phyloP scores from a whole-genome alignment of 2,329 filamentous ascomycete species.

The Tolypocladium inflatum region DNA sequence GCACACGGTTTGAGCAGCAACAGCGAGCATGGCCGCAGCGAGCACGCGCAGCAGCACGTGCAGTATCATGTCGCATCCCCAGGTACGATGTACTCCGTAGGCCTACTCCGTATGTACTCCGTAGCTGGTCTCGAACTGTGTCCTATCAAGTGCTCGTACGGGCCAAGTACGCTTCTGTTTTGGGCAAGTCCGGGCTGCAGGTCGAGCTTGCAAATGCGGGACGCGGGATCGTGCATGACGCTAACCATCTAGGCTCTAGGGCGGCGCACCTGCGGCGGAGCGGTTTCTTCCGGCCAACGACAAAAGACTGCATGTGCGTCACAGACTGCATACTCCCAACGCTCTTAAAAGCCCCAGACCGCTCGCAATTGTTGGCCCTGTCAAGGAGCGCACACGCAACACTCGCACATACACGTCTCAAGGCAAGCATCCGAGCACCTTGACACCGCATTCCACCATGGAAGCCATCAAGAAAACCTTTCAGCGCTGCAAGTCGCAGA shows the following conservation, averaged over 20 bases:
- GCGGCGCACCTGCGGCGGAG: not conserved
- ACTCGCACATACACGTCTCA: not conserved
- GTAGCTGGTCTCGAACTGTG: not conserved
- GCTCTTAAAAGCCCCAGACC: not conserved
- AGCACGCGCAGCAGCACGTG: not conserved
- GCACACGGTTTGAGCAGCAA: not conserved
- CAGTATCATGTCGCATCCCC: not conserved
- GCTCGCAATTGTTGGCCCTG: not conserved
- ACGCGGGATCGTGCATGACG: not conserved
- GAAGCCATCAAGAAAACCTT: constrained; percentile 51
- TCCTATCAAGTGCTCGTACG: not conserved
- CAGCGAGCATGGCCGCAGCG: not conserved
- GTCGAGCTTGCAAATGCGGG: not conserved
- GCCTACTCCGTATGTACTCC: too few relatives aligned
- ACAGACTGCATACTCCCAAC: not conserved
- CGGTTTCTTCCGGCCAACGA: not conserved
- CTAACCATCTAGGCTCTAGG: not conserved
- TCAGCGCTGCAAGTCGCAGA: constrained; percentile 48
- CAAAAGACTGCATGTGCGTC: not conserved
- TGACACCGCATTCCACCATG: constrained; percentile 27
- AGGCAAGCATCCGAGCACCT: not conserved
- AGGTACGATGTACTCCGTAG: too few relatives aligned
- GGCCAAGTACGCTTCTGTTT: constrained; percentile 7
- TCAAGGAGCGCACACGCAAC: not conserved
- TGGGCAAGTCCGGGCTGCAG: constrained; percentile 17